Evolutionary conservation across 371 early-diverging fungal genomes (phyloP).

Genomic region (Spraguea lophii): DNA sequence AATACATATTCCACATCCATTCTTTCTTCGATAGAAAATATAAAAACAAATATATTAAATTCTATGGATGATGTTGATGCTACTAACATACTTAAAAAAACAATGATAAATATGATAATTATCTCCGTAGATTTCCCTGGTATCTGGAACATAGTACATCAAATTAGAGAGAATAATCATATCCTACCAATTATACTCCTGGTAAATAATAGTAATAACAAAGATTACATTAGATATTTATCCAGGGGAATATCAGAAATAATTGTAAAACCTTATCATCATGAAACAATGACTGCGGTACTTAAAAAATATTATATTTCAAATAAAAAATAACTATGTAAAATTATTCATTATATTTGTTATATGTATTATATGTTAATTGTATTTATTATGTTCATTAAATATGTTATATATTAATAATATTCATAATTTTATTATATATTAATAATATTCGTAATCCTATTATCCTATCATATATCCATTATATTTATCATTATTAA

Average conservation of each 20-base stretch:
- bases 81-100: conserved; percentile 4
- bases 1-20: conserved; percentile 24
- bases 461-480: too few species aligned
- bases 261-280: conserved; percentile 28
- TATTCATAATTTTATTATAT: too few species aligned
- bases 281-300: conserved; percentile 19
- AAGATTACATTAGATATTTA: conserved; percentile 14
- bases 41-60: conserved; percentile 9
- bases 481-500: too few species aligned
- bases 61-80: conserved; percentile 8
- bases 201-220: conserved; percentile 7
- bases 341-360: too few species aligned
- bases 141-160: background rate
- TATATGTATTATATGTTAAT: too few species aligned
- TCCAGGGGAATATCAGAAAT: conserved; percentile 12
- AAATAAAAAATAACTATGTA: background rate
- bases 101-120: conserved; percentile 19
- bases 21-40: conserved; percentile 10
- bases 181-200: conserved; percentile 11
- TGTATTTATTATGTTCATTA: too few species aligned
- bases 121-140: conserved; percentile 1
- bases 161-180: conserved; percentile 19
- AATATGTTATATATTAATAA: too few species aligned
- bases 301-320: conserved; percentile 2
- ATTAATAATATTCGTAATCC: too few species aligned